Evolutionary conservation across 2,329 filamentous ascomycete genomes (phyloP).

Genomic region (Colletotrichum sp.): DNA sequence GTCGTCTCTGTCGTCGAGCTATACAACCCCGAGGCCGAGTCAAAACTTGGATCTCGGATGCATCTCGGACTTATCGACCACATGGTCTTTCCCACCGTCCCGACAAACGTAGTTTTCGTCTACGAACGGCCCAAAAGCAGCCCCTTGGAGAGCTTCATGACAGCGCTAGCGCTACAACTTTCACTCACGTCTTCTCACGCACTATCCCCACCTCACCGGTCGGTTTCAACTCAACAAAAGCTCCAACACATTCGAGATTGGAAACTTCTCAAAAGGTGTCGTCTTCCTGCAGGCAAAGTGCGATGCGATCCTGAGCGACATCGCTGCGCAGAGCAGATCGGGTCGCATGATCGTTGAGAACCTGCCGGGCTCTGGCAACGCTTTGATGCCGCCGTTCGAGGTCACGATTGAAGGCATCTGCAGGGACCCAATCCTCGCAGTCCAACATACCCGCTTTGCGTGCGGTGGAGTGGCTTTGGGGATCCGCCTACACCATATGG

Average conservation of each 20-base stretch:
- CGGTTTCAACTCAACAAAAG: neutral
- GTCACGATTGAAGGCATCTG: neutral
- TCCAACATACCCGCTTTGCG: neutral
- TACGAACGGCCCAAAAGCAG: neutral
- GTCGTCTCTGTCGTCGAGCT: neutral
- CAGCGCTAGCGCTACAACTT: rapidly evolving
- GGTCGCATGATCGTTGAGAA: neutral
- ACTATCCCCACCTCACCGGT: neutral
- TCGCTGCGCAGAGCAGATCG: neutral
- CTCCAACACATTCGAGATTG: neutral
- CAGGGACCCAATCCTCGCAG: neutral
- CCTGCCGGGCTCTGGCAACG: neutral
- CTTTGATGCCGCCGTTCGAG: neutral
- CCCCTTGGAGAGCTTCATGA: neutral
- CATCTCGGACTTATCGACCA: neutral
- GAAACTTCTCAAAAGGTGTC: rapidly evolving
- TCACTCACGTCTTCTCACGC: neutral
- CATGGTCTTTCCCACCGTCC: neutral
- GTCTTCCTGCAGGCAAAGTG: neutral
- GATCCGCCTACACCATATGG: neutral
- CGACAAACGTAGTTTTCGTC: neutral
- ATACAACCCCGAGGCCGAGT: neutral
- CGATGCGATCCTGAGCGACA: neutral
- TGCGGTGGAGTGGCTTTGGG: neutral
- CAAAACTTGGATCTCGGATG: neutral